Evolutionary conservation across 306 rosid species (phyloP).

Genomic region (Crotalaria pallida): DNA sequence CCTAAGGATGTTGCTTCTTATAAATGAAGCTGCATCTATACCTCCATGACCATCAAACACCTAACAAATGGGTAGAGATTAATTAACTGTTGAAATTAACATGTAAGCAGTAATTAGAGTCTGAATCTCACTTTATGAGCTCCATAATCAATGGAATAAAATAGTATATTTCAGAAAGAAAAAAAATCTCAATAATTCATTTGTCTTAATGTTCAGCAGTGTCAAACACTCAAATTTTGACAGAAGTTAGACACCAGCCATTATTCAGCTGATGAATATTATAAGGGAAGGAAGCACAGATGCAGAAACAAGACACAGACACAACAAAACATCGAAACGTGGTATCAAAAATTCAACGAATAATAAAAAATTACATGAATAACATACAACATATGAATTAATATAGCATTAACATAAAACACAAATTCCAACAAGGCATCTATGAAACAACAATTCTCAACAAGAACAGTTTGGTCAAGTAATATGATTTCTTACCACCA

Average conservation of each 20-base stretch:
- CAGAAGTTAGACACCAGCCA: not conserved
- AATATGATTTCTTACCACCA: too few species aligned
- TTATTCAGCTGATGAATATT: not conserved
- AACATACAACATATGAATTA: too few species aligned
- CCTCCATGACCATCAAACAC: conserved; percentile 94
- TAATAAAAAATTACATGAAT: too few species aligned
- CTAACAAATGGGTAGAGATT: conserved; percentile 29
- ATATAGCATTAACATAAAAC: too few species aligned
- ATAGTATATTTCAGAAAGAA: not conserved
- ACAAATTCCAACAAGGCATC: too few species aligned
- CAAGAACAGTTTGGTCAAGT: too few species aligned
- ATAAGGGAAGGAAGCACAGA: not conserved
- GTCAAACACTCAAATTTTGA: not conserved
- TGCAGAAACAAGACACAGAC: too few species aligned
- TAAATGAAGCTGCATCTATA: conserved; percentile 63
- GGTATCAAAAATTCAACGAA: too few species aligned
- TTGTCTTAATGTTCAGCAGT: not conserved
- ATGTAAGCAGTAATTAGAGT: not conserved
- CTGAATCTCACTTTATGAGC: not conserved
- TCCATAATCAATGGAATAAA: not conserved
- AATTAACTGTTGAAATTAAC: not conserved
- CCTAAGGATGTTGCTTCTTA: conserved; percentile 62
- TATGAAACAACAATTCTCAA: too few species aligned
- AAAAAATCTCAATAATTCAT: not conserved
- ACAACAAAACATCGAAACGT: too few species aligned